phyloP scores from a whole-genome alignment of 495 filamentous ascomycete species.

The Hypoxylon intermedium region DNA sequence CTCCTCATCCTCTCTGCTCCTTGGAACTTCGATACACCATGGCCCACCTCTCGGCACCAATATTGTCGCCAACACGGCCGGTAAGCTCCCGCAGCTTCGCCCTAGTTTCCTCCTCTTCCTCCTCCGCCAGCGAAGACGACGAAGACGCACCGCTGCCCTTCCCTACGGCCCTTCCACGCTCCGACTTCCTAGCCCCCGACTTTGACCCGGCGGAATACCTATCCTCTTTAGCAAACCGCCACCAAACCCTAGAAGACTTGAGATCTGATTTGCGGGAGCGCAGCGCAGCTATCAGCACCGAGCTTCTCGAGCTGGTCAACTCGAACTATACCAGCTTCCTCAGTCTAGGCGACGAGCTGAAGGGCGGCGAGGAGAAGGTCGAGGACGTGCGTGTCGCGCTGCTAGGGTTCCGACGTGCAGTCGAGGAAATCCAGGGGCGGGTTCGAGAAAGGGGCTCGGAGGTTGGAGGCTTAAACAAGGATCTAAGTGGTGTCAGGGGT shows the following conservation, averaged over 20 bases:
- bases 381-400: conserved; percentile 90
- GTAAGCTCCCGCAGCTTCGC: conserved; percentile 44
- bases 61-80: conserved; percentile 40
- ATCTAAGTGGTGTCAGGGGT: conserved; percentile 49
- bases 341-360: conserved; percentile 77
- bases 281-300: conserved; percentile 74
- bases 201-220: conserved; percentile 88
- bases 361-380: conserved; percentile 87
- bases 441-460: conserved; percentile 57
- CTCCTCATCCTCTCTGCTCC: not conserved
- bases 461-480: conserved; percentile 48
- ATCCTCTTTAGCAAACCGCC: conserved; percentile 79
- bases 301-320: conserved; percentile 93
- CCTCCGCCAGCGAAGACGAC: conserved; percentile 46
- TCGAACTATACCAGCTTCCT: conserved; percentile 91
- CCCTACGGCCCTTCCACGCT: conserved; percentile 78
- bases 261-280: conserved; percentile 82
- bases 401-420: conserved; percentile 80
- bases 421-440: conserved; percentile 60
- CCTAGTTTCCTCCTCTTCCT: conserved; percentile 41
- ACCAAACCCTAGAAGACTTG: conserved; percentile 95
- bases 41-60: conserved; percentile 44
- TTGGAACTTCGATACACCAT: conserved; percentile 32
- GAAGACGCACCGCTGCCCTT: conserved; percentile 78
- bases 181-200: conserved; percentile 75